phyloP scores from a whole-genome alignment of 768 basidiomycete genomes.

The Suillus occidentalis region DNA sequence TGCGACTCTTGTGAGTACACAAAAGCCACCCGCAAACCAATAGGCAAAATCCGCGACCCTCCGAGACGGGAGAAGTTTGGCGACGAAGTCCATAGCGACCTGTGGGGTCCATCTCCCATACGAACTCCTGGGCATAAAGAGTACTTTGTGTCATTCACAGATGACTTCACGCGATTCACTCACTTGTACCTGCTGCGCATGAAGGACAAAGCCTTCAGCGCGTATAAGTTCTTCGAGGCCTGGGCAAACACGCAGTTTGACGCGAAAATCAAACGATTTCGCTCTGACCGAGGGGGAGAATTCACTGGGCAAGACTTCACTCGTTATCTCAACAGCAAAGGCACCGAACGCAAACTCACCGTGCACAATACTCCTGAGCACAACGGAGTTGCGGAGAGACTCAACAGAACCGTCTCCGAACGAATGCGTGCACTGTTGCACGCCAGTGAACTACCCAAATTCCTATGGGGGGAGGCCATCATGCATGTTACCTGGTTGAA shows the following conservation, averaged over 20 bases:
- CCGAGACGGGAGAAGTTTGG: too few species aligned
- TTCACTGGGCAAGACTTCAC: constrained; percentile 39
- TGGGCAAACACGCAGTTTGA: constrained; percentile 33
- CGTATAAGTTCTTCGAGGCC: constrained; percentile 35
- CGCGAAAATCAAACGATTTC: constrained; percentile 32
- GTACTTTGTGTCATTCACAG: constrained; percentile 4
- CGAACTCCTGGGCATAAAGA: too few species aligned
- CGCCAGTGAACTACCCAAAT: constrained; percentile 32
- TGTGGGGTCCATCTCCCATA: too few species aligned
- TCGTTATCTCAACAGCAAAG: constrained; percentile 31
- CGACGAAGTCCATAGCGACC: too few species aligned
- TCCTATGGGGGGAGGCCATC: constrained; percentile 40
- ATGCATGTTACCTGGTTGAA: constrained; percentile 28
- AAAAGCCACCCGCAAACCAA: constrained; percentile 38
- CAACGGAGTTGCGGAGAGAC: constrained; percentile 44
- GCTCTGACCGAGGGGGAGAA: constrained; percentile 45
- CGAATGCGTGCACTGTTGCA: constrained; percentile 37
- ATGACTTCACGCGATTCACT: too few species aligned
- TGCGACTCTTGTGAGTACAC: constrained; percentile 47
- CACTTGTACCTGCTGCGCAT: too few species aligned
- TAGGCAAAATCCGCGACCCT: constrained; percentile 19
- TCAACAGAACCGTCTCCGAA: constrained; percentile 40
- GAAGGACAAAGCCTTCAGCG: constrained; percentile 16
- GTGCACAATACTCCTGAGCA: constrained; percentile 43
- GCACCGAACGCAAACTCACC: constrained; percentile 40